phyloP scores from a whole-genome alignment of 2,329 filamentous ascomycete genomes.

The Penicillium occitanis region DNA sequence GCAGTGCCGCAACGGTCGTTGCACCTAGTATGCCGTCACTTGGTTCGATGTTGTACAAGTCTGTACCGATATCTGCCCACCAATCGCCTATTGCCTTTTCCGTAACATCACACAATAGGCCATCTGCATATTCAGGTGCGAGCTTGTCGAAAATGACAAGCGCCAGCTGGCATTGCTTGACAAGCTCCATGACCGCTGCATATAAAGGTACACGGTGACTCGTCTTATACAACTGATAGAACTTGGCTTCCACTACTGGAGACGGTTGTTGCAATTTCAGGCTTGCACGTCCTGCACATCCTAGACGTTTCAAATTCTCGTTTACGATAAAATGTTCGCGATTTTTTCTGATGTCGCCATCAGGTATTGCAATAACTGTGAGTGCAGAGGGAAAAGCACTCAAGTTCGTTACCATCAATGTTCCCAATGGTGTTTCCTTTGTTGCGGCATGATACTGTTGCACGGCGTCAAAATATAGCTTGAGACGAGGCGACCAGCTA shows the following conservation, averaged over 20 bases:
- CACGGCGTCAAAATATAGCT: constrained; percentile 82
- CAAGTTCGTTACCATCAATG: constrained; percentile 90
- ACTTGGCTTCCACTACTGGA: constrained; percentile 82
- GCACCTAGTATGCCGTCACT: constrained; percentile 90
- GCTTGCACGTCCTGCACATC: constrained; percentile 85
- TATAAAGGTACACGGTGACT: constrained; percentile 78
- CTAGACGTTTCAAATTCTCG: constrained; percentile 86
- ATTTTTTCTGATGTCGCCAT: constrained; percentile 78
- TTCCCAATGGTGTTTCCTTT: constrained; percentile 77
- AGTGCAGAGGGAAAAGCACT: constrained; percentile 88
- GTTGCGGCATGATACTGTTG: constrained; percentile 80
- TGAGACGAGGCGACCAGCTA: constrained; percentile 74
- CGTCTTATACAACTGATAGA: constrained; percentile 83
- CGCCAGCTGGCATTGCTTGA: constrained; percentile 88
- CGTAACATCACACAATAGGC: constrained; percentile 87
- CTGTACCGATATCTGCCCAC: constrained; percentile 92
- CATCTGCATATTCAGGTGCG: constrained; percentile 85
- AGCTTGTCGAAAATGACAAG: constrained; percentile 85
- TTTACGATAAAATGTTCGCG: constrained; percentile 88
- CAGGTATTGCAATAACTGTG: constrained; percentile 86
- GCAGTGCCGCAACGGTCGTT: constrained; percentile 80
- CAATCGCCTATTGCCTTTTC: constrained; percentile 88
- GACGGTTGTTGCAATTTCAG: constrained; percentile 77
- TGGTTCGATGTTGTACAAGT: constrained; percentile 89
- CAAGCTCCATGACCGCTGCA: constrained; percentile 78